Percentiles rank a stretch among this genome's conserved stretches.
These are phyloP conservation scores for Macrolepiota albuminosa DNA, from an alignment of 768 basidiomycete genomes.

Conservation along the genomic window DNA sequence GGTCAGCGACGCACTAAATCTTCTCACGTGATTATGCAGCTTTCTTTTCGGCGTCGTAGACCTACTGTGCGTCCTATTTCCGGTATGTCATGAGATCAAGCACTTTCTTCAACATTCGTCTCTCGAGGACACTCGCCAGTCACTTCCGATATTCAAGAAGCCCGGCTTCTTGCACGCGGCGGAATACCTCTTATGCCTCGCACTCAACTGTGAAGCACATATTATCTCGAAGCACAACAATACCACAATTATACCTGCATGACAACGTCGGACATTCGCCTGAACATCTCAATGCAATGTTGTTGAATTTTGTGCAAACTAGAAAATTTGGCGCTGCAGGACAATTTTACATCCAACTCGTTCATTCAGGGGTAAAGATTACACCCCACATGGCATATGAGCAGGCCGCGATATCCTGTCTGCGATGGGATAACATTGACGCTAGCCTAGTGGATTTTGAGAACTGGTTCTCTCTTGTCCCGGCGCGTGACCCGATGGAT, in stretches of 20 bases:
- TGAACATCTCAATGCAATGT: conserved; percentile 4
- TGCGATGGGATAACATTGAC: conserved; percentile 11
- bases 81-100: neutral
- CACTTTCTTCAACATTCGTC: neutral
- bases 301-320: conserved; percentile 11
- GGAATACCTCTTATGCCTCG: neutral
- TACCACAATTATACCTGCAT: conserved; percentile 5
- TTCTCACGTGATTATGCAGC: neutral
- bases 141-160: neutral
- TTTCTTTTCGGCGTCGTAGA: neutral
- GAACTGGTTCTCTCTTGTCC: conserved; percentile 18
- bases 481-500: conserved; percentile 3
- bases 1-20: neutral
- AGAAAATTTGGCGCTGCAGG: conserved; percentile 17
- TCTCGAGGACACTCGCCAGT: neutral
- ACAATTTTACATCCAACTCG: conserved; percentile 13
- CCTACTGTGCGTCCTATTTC: neutral
- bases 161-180: neutral
- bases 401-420: conserved; percentile 14
- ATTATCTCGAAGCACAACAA: conserved; percentile 3
- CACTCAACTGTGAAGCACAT: conserved; percentile 10
- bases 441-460: conserved; percentile 6
- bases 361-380: conserved; percentile 9
- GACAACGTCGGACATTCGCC: neutral
- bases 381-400: conserved; percentile 12